Evolutionary conservation across 257 asterid species (phyloP).

Genomic region (Cynanchum wilfordii): DNA sequence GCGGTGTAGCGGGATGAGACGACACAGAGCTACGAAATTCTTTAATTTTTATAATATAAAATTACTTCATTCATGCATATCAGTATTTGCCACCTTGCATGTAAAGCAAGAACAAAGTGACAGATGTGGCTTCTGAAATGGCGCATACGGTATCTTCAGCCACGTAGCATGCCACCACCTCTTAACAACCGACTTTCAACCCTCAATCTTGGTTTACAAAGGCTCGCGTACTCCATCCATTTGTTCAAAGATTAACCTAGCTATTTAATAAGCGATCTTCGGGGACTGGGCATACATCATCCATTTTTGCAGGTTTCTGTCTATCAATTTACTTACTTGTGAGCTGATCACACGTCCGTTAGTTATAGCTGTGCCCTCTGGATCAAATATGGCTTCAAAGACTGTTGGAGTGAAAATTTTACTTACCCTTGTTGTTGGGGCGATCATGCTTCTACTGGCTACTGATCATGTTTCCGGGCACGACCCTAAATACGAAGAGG

Average conservation of each 20-base stretch:
- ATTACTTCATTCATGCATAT: neutral
- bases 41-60: too few relatives aligned
- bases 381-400: neutral
- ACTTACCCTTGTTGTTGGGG: neutral
- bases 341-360: too few relatives aligned
- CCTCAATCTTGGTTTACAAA: neutral
- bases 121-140: constrained; percentile 6
- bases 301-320: too few relatives aligned
- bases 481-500: constrained; percentile 4
- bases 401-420: neutral
- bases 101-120: neutral
- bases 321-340: too few relatives aligned
- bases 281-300: too few relatives aligned
- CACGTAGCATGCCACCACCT: constrained; percentile 12
- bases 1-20: too few relatives aligned
- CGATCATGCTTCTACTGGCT: neutral
- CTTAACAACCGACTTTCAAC: neutral
- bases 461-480: neutral
- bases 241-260: too few relatives aligned
- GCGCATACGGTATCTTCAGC: neutral
- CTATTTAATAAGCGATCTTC: too few relatives aligned
- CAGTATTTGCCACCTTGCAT: neutral
- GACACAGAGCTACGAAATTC: too few relatives aligned
- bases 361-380: too few relatives aligned
- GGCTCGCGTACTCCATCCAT: too few relatives aligned